Base-by-base conservation (phyloP, 2,329 filamentous ascomycete genomes). In the Verticillium albo-atrum region DNA sequence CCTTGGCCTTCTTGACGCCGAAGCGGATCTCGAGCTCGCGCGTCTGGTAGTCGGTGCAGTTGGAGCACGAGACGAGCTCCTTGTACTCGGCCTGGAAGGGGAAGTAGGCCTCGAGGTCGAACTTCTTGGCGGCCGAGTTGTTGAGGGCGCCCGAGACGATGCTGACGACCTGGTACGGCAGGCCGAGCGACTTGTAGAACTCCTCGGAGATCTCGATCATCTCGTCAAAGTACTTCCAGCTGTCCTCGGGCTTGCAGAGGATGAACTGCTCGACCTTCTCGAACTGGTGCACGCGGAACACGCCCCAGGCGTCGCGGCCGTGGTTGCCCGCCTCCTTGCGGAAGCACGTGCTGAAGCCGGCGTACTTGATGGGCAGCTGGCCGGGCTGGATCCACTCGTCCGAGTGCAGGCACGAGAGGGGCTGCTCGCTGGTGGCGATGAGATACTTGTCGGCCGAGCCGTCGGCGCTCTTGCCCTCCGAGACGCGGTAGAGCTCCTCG, bases 51-150 rank as follows among this genome's bases (percentile, higher is more conserved):
- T 64, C 62, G 27, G 62, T 64, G 62, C 95, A 99, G 79, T 99
- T 99, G 62, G 92, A 96, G 83, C 93, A 97, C 23, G 91, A 96
- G 56, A 98, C 95, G 28, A 99, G 85, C 79, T 98, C 95, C 79
- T 98, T 98, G 84, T 98, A 99, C 77, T 98, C 95, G 68, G 90
- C 90, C 75, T 98, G 93, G 82, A 90, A 96, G 17, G 92, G 92
- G 75, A 96, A 97, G 91, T 92, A 96, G 3, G 95, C 94, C 74
- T 99, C 95, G 25, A 99, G 83, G 71, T 99, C 95, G 73, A 89
- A 93, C 78, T 99, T 99, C 83, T 97, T 97, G 28, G 91, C 81
- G 14, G 54, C 54, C 20, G 54, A 26, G 28, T 55, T 96, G 78
- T 96, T 97, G 69, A 99, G 79, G 1, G 95, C 95, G 4, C 94